These are phyloP conservation scores for Eimeria acervulina DNA, from an alignment of 169 alveolate genomes.

Conservation along the genomic window DNA sequence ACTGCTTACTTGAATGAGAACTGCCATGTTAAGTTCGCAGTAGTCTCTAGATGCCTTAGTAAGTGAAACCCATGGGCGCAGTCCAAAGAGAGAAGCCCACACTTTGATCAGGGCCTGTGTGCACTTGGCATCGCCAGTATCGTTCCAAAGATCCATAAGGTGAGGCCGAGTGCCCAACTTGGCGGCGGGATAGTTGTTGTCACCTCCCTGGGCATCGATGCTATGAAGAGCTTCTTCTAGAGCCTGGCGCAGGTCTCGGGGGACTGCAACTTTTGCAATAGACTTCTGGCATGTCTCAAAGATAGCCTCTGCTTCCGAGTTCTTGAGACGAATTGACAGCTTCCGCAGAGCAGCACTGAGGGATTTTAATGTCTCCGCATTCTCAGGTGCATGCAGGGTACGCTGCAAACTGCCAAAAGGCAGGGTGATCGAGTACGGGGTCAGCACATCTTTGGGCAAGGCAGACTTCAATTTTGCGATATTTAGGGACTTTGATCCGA, in stretches of 20 bases:
- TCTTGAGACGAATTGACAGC: slow-evolving; percentile 78
- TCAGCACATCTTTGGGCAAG: slow-evolving; percentile 67
- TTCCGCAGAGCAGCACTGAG: slow-evolving; percentile 73
- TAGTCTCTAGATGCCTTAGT: slow-evolving; percentile 84
- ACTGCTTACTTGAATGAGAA: slow-evolving; percentile 82
- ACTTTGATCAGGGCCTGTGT: slow-evolving; percentile 79
- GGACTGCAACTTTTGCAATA: slow-evolving; percentile 73
- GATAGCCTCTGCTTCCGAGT: slow-evolving; percentile 84
- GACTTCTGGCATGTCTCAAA: slow-evolving; percentile 82
- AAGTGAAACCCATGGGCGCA: slow-evolving; percentile 86
- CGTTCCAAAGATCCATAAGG: slow-evolving; percentile 83
- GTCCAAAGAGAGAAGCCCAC: slow-evolving; percentile 85
- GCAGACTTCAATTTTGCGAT: slow-evolving; percentile 21
- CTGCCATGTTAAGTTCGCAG: slow-evolving; percentile 87
- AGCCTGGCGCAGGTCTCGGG: slow-evolving; percentile 72
- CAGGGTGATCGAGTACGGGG: slow-evolving; percentile 84
- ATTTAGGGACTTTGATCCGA: slow-evolving; percentile 79
- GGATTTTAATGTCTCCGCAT: slow-evolving; percentile 75
- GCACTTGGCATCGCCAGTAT: slow-evolving; percentile 80
- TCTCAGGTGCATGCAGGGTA: slow-evolving; percentile 82
- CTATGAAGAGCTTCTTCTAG: slow-evolving; percentile 2
- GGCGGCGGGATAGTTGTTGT: neutral
- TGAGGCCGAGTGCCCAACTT: slow-evolving; percentile 64
- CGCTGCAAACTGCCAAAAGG: slow-evolving; percentile 87
- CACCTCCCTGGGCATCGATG: slow-evolving; percentile 58